Base-by-base conservation (phyloP, 208 protist genomes). In the Leptomonas seymouri region DNA sequence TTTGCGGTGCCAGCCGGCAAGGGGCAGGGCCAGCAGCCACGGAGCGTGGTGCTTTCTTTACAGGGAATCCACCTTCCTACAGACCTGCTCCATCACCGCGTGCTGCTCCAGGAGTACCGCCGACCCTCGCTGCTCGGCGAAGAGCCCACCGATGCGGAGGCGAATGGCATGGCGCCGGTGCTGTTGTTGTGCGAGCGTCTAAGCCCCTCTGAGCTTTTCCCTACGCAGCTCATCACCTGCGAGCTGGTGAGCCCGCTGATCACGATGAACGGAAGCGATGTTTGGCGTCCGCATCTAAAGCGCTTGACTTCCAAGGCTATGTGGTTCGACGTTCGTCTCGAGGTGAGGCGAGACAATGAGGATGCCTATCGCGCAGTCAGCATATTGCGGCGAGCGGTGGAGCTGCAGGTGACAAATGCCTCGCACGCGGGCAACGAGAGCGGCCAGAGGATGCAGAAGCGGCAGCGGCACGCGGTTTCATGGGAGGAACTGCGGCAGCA, bases 211-310 rank as follows among this genome's bases (percentile, higher is more conserved):
- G 28, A 45, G 28, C n/a, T 88, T 12, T 94, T 91, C 50, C 88
- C 88, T 0, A 54, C 65, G 15, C 83, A 94, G 64, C 72, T 94
- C 34, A 54, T 94, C 20, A 82, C 76, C 11, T 94, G 88, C 65
- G 74, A 67, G 45, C 59, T 94, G 50, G 74, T 59, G 8, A 72
- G 83, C 42, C 88, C 88, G 7, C 69, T 81, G 1, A 48, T 82
- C 18, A 63, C 36, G 46, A 50, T 72, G 56, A 51, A 54, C 50
- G 15, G 6, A 16, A 67, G 48, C 20, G 62, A 31, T 18, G 67
- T 23, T 6, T 62, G 71, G 48, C 64, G 25, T 11, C 48, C 71
- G 18, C 71, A 68, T 12, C 60, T 71, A 23, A 16, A 36, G 53
- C 73, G 73, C 0, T 34, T 78, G 23, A 12, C 51, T 16, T 46